These are phyloP conservation scores for Scedosporium aurantiacum DNA, from an alignment of 2,329 filamentous ascomycete species.

Conservation along the genomic window DNA sequence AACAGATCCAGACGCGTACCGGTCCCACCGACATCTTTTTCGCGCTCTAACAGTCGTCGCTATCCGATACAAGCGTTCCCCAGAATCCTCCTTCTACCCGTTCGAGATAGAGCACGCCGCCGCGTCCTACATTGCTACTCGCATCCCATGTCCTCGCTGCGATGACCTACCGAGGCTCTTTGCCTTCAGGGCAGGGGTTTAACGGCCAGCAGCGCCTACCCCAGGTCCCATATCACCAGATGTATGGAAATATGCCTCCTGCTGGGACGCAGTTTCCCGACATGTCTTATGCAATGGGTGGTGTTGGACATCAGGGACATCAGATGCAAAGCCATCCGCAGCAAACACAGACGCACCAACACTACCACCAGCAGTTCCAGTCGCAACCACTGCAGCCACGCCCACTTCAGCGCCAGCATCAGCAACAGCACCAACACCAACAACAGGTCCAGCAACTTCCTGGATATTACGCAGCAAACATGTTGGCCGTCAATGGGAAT, in stretches of 20 bases:
- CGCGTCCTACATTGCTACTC: not conserved
- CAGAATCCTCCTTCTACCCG: not conserved
- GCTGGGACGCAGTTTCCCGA: constrained; percentile 4
- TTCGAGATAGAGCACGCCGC: not conserved
- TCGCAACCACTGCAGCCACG: constrained; percentile 7
- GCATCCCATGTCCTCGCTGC: constrained; percentile 14
- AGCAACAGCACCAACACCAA: constrained; percentile 13
- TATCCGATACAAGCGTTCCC: not conserved
- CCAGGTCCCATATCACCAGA: constrained; percentile 13
- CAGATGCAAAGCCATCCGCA: constrained; percentile 7
- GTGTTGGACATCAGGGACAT: constrained; percentile 3
- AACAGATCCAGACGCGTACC: not conserved
- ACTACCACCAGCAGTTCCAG: constrained; percentile 7
- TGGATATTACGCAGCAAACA: constrained; percentile 3
- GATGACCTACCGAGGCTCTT: constrained; percentile 25
- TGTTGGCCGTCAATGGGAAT: constrained; percentile 1
- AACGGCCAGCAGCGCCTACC: constrained; percentile 17
- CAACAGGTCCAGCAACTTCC: constrained; percentile 9
- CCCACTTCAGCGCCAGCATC: constrained; percentile 10
- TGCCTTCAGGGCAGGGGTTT: constrained; percentile 19
- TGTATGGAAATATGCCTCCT: constrained; percentile 3
- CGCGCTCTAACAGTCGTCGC: not conserved
- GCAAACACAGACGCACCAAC: constrained; percentile 15
- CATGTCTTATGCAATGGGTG: constrained; percentile 3
- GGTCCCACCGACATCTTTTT: not conserved